A percentile compares a stretch with the other conserved stretches of the same genome.
Evolutionary conservation across 495 filamentous ascomycete genomes (phyloP).

Genomic region (Hypoxylon trugodes): DNA sequence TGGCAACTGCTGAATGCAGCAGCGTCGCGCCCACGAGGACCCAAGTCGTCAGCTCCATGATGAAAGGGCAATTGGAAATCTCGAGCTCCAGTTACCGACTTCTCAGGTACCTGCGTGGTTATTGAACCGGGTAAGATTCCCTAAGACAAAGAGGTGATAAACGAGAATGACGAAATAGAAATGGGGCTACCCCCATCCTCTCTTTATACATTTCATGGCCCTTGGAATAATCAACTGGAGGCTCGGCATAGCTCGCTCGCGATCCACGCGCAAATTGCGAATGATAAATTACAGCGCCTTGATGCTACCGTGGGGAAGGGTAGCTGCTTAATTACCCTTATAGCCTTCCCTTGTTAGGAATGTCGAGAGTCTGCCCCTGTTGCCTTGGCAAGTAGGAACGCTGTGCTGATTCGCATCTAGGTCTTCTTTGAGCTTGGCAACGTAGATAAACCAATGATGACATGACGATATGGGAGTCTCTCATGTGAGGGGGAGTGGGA

Average conservation of each 20-base stretch:
- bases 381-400: conserved; percentile 33
- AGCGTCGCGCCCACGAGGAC: conserved; percentile 29
- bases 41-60: conserved; percentile 26
- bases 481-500: neutral
- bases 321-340: conserved; percentile 27
- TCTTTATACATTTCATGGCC: conserved; percentile 15
- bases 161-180: neutral
- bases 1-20: conserved; percentile 36
- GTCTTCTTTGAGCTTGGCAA: conserved; percentile 7
- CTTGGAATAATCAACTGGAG: neutral
- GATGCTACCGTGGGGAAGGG: conserved; percentile 36
- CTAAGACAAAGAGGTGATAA: neutral
- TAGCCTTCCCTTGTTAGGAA: conserved; percentile 31
- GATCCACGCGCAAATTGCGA: conserved; percentile 36
- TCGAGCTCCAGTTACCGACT: neutral
- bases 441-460: conserved; percentile 12
- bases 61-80: neutral
- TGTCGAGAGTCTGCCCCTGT: conserved; percentile 26
- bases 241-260: conserved; percentile 25
- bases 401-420: conserved; percentile 12
- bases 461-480: conserved; percentile 6
- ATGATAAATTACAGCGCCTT: conserved; percentile 15
- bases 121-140: neutral
- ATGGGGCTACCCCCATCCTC: neutral
- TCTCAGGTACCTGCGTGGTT: neutral